phyloP scores from a whole-genome alignment of 1,284 basidiomycete genomes.

The Lentinula novae-zelandiae region DNA sequence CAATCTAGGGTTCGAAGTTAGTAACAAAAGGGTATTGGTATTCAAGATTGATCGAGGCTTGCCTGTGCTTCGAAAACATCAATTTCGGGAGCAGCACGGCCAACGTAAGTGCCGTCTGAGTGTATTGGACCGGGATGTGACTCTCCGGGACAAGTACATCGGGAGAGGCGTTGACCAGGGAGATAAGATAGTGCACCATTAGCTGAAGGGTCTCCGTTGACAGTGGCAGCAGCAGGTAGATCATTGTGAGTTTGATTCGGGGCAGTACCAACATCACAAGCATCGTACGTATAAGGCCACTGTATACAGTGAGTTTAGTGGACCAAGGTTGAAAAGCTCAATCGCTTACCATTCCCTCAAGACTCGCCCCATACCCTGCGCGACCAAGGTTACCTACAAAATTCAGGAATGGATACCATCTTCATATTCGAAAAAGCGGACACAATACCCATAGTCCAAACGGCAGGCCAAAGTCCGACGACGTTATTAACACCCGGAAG shows the following conservation, averaged over 20 bases:
- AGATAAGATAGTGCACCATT: slow-evolving; percentile 54
- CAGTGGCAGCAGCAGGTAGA: slow-evolving; percentile 35
- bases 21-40: slow-evolving; percentile 18
- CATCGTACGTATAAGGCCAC: slow-evolving; percentile 80
- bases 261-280: slow-evolving; percentile 71
- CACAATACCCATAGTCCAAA: slow-evolving; percentile 65
- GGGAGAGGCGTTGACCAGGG: slow-evolving; percentile 75
- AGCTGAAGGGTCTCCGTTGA: slow-evolving; percentile 44
- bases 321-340: slow-evolving; percentile 5
- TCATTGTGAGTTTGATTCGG: slow-evolving; percentile 54
- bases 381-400: slow-evolving; percentile 35
- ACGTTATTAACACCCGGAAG: slow-evolving; percentile 72
- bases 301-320: slow-evolving; percentile 19
- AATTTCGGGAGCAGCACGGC: slow-evolving; percentile 77
- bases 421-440: background rate
- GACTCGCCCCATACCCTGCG: slow-evolving; percentile 45
- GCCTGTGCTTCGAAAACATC: slow-evolving; percentile 74
- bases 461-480: slow-evolving; percentile 40
- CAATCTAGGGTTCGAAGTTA: slow-evolving; percentile 19
- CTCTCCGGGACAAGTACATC: slow-evolving; percentile 76
- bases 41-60: slow-evolving; percentile 29
- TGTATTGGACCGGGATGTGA: slow-evolving; percentile 75
- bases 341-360: slow-evolving; percentile 42
- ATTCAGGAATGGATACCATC: slow-evolving; percentile 21
- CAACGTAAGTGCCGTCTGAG: slow-evolving; percentile 61